phyloP scores from a whole-genome alignment of 371 early-diverging fungal species.

The Saksenaea vasiformis region DNA sequence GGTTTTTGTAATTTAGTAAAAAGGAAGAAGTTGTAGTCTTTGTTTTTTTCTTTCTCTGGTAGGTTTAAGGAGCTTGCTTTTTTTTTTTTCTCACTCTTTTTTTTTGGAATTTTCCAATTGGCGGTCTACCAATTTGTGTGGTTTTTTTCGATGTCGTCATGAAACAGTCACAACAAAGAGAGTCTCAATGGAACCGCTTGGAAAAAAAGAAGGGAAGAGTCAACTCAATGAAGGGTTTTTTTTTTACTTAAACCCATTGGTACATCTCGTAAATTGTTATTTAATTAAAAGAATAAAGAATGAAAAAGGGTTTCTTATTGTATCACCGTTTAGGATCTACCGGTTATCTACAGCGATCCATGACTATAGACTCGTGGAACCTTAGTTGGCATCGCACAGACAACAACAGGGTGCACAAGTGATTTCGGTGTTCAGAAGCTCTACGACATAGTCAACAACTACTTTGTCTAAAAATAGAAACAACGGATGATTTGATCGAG shows the following conservation, averaged over 20 bases:
- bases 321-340: not conserved
- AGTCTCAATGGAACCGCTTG: too few relatives aligned
- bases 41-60: not conserved
- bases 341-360: not conserved
- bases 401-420: not conserved
- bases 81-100: not conserved
- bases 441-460: not conserved
- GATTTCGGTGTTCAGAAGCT: not conserved
- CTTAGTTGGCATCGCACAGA: not conserved
- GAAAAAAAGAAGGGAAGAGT: too few relatives aligned
- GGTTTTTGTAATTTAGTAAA: too few relatives aligned
- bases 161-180: not conserved
- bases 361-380: not conserved
- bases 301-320: not conserved
- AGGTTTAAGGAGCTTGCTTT: not conserved
- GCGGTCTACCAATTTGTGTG: not conserved
- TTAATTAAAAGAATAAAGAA: too few relatives aligned
- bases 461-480: not conserved
- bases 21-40: not conserved
- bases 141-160: not conserved
- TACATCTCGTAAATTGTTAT: too few relatives aligned
- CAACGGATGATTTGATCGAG: not conserved
- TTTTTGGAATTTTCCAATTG: slow-evolving; percentile 2
- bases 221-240: too few relatives aligned
- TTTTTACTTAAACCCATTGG: not conserved